These are phyloP conservation scores for Aspergillus eucalypticola DNA, from an alignment of 2,329 filamentous ascomycete genomes.

Conservation along the genomic window DNA sequence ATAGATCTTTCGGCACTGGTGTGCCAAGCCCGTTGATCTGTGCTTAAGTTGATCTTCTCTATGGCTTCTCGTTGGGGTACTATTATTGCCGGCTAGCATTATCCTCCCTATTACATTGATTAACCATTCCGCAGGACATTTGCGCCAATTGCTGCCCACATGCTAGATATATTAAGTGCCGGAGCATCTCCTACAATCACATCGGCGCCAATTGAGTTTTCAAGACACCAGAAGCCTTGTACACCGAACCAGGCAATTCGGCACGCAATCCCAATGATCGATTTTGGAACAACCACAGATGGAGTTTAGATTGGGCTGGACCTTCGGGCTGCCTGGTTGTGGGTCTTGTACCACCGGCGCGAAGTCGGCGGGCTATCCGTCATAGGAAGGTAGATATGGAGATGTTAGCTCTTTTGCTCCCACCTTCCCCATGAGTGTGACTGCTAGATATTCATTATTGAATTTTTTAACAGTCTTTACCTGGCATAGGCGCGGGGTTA, in stretches of 20 bases:
- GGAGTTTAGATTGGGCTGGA: conserved; percentile 2
- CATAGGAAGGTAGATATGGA: not conserved
- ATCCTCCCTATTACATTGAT: not conserved
- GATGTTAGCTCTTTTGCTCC: not conserved
- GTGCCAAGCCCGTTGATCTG: too few species aligned
- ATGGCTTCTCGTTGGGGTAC: too few species aligned
- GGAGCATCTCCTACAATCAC: not conserved
- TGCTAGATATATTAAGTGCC: not conserved
- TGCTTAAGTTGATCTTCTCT: too few species aligned
- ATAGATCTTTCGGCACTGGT: too few species aligned
- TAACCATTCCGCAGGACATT: not conserved
- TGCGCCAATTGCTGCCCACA: not conserved
- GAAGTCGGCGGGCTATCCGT: not conserved
- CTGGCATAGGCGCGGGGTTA: too few species aligned
- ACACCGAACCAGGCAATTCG: not conserved
- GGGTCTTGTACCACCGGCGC: not conserved
- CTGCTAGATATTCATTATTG: too few species aligned
- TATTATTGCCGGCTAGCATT: too few species aligned
- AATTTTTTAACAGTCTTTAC: too few species aligned
- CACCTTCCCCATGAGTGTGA: not conserved
- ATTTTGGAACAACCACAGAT: not conserved
- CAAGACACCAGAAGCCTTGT: not conserved
- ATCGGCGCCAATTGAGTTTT: not conserved
- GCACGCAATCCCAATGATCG: not conserved
- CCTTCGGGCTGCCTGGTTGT: not conserved